Percentiles rank a stretch among this genome's conserved stretches.
phyloP scores from a whole-genome alignment of 208 protist species.

The Trypanosoma boissoni region DNA sequence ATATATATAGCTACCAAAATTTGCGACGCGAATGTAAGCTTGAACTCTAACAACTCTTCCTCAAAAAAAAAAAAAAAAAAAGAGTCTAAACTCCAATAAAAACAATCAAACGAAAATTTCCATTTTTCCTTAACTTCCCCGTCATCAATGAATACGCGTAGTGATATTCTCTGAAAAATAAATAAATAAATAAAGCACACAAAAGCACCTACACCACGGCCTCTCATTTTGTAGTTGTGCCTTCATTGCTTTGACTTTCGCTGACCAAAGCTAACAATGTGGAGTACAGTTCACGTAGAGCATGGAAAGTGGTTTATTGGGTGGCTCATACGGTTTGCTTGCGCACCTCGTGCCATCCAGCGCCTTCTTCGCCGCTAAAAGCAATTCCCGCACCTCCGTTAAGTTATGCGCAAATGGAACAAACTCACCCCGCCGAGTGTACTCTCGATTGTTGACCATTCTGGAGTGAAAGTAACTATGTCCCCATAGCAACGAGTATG shows the following conservation, averaged over 20 bases:
- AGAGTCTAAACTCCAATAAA: too few relatives aligned
- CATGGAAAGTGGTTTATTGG: constrained; percentile 15
- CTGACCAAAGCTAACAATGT: constrained; percentile 26
- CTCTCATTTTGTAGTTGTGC: too few relatives aligned
- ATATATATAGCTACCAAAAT: background rate
- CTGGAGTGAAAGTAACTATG: constrained; percentile 27
- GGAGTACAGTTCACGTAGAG: constrained; percentile 18
- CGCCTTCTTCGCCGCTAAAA: constrained; percentile 20
- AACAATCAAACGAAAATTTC: too few relatives aligned
- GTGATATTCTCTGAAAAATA: too few relatives aligned
- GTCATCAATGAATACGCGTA: too few relatives aligned
- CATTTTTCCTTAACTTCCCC: too few relatives aligned
- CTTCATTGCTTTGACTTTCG: too few relatives aligned
- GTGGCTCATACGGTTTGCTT: constrained; percentile 1
- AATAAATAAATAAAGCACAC: too few relatives aligned
- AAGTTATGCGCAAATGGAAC: constrained; percentile 29
- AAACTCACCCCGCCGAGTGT: constrained; percentile 19
- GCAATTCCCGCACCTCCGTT: constrained; percentile 16
- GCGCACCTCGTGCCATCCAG: constrained; percentile 27
- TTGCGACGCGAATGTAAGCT: too few relatives aligned
- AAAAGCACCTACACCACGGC: too few relatives aligned
- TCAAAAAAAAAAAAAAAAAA: too few relatives aligned
- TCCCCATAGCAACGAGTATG: constrained; percentile 31
- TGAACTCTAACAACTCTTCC: too few relatives aligned
- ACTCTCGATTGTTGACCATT: constrained; percentile 23